Percentiles rank a stretch among this genome's conserved stretches.
These are phyloP conservation scores for Cucurbita moschata DNA, from an alignment of 306 rosid genomes.

Conservation along the genomic window DNA sequence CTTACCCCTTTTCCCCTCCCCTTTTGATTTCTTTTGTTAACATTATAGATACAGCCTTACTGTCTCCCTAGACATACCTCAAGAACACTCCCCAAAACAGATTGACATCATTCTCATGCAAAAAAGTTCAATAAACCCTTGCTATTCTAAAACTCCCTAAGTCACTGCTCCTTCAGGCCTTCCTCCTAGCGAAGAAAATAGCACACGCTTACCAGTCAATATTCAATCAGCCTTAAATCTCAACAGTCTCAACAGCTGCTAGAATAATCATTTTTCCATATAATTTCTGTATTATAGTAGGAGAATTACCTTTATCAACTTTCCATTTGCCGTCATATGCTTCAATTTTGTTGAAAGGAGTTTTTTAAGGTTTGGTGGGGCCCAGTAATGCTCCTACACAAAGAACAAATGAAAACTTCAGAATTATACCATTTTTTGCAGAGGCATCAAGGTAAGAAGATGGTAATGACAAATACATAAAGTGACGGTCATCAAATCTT, in stretches of 20 bases:
- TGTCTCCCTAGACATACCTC: background rate
- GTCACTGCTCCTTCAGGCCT: background rate
- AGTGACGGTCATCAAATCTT: background rate
- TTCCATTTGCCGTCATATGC: conserved; percentile 67
- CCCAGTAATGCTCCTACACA: conserved; percentile 56
- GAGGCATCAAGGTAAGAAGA: background rate
- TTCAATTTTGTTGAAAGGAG: conserved; percentile 60
- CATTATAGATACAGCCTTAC: background rate
- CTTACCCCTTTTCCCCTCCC: background rate
- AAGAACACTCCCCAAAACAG: background rate
- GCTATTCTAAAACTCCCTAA: background rate
- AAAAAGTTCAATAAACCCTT: background rate
- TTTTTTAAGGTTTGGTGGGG: conserved; percentile 66
- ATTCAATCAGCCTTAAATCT: background rate
- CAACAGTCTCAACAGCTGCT: background rate
- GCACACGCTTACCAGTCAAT: background rate
- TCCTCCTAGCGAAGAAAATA: background rate
- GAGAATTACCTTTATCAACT: conserved; percentile 56
- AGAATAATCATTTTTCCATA: background rate
- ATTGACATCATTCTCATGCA: background rate
- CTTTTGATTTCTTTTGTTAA: background rate
- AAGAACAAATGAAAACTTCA: conserved; percentile 7
- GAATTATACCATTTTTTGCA: conserved; percentile 8
- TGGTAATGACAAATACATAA: background rate
- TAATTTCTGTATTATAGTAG: background rate